Evolutionary conservation across 2,329 filamentous ascomycete species (phyloP).

Genomic region (Exophiala spinifera): DNA sequence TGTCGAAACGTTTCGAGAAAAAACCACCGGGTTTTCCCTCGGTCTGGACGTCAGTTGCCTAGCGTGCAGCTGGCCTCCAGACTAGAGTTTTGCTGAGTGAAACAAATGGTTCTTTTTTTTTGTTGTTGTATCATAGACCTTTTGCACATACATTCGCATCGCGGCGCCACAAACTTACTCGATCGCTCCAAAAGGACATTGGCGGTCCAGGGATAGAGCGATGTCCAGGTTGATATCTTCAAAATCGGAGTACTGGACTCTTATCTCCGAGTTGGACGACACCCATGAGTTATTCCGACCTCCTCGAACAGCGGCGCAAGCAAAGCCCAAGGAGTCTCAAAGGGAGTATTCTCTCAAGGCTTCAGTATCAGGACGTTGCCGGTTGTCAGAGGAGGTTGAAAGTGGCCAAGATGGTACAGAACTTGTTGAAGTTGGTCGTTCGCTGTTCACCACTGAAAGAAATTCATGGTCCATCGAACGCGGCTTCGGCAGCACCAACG

Average conservation of each 20-base stretch:
- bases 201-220: conserved; percentile 48
- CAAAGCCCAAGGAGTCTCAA: conserved; percentile 9
- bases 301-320: conserved; percentile 6
- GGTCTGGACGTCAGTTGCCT: neutral
- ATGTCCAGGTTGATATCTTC: conserved; percentile 45
- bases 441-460: conserved; percentile 28
- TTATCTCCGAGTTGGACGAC: conserved; percentile 56
- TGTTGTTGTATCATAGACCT: too few species aligned
- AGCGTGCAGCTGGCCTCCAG: neutral
- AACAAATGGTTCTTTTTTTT: too few species aligned
- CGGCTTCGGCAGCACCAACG: conserved; percentile 36
- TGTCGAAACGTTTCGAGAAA: neutral
- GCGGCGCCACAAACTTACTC: conserved; percentile 66
- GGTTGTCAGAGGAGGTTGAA: conserved; percentile 38
- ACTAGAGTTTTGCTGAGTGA: neutral
- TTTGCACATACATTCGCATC: conserved; percentile 62
- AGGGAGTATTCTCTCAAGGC: conserved; percentile 18
- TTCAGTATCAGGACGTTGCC: conserved; percentile 32
- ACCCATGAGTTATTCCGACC: conserved; percentile 52
- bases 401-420: conserved; percentile 39
- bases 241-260: conserved; percentile 43
- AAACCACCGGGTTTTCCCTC: neutral
- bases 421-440: conserved; percentile 25
- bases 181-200: conserved; percentile 58
- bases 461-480: conserved; percentile 33